Conservation (phyloP, 2,329 filamentous ascomycete genomes). For the Boeremia lycopersici region DNA sequence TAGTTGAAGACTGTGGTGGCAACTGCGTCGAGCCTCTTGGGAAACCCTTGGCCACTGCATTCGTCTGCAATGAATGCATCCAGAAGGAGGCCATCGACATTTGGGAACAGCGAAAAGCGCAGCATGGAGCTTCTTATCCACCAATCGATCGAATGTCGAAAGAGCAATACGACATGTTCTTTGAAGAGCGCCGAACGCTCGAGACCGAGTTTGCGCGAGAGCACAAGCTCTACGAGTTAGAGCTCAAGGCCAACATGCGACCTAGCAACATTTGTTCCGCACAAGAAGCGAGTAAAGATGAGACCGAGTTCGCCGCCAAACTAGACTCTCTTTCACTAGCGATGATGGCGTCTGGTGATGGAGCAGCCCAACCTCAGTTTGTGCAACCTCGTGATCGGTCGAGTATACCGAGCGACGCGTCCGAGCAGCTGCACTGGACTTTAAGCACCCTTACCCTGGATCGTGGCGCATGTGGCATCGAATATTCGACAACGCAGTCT, state of each 20-base stretch:
- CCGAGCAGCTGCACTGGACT: conserved; percentile 45
- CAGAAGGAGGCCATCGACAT: conserved; percentile 35
- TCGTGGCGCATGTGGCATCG: conserved; percentile 41
- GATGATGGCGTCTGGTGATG: conserved; percentile 31
- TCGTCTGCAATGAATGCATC: conserved; percentile 43
- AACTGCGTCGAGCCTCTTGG: conserved; percentile 43
- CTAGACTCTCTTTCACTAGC: conserved; percentile 42
- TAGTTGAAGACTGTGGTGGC: conserved; percentile 43
- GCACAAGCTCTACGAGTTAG: conserved; percentile 32
- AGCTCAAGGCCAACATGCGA: conserved; percentile 31
- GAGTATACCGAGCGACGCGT: conserved; percentile 39
- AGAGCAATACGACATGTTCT: conserved; percentile 42
- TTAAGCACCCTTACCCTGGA: conserved; percentile 40
- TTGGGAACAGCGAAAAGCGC: conserved; percentile 35
- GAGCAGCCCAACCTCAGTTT: conserved; percentile 10
- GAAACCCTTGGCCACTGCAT: conserved; percentile 24
- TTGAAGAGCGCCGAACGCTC: conserved; percentile 35
- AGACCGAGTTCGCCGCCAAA: conserved; percentile 38
- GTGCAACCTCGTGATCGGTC: conserved; percentile 24
- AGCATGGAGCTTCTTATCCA: conserved; percentile 38
- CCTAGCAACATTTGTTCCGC: conserved; percentile 41
- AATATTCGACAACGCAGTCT: conserved; percentile 31
- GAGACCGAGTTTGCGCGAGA: conserved; percentile 36
- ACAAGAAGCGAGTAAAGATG: conserved; percentile 38
- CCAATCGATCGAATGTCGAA: conserved; percentile 37